A percentile compares a stretch with the other conserved stretches of the same genome.
These are phyloP conservation scores for Paramecium caudatum DNA, from an alignment of 73 alveolate genomes.

Conservation along the genomic window DNA sequence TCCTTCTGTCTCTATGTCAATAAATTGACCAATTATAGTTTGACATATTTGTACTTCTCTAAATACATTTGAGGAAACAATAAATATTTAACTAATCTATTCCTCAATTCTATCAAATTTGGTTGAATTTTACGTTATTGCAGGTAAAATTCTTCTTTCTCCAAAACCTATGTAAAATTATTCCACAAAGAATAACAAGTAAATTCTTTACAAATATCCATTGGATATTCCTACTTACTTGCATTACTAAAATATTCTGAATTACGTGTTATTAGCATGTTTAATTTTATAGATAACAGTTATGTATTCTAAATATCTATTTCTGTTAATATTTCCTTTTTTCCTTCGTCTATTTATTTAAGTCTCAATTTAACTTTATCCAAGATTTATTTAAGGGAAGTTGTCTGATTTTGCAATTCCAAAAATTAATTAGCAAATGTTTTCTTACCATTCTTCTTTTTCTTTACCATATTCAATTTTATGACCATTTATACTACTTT, in stretches of 20 bases:
- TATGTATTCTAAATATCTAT: neutral
- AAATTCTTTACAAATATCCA: slow-evolving; percentile 44
- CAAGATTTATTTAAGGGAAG: neutral
- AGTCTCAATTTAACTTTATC: neutral
- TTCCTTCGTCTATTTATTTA: slow-evolving; percentile 9
- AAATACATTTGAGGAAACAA: slow-evolving; percentile 32
- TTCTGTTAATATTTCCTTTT: slow-evolving; percentile 25
- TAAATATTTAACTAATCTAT: slow-evolving; percentile 8
- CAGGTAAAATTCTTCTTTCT: neutral
- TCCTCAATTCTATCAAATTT: neutral
- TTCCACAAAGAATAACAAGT: neutral
- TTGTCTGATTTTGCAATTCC: neutral
- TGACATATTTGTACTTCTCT: slow-evolving; percentile 42
- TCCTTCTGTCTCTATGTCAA: neutral
- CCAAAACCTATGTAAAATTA: neutral
- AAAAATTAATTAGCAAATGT: neutral
- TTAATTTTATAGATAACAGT: neutral
- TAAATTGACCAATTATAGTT: neutral
- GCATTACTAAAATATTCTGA: neutral
- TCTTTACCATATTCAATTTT: neutral
- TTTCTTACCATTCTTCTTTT: neutral
- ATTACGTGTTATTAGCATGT: neutral
- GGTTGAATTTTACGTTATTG: neutral
- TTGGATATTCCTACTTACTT: neutral
- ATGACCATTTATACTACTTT: neutral